A percentile compares a stretch with the other conserved stretches of the same genome.
phyloP scores from a whole-genome alignment of 2,329 filamentous ascomycete species.

The Phialophora macrospora region DNA sequence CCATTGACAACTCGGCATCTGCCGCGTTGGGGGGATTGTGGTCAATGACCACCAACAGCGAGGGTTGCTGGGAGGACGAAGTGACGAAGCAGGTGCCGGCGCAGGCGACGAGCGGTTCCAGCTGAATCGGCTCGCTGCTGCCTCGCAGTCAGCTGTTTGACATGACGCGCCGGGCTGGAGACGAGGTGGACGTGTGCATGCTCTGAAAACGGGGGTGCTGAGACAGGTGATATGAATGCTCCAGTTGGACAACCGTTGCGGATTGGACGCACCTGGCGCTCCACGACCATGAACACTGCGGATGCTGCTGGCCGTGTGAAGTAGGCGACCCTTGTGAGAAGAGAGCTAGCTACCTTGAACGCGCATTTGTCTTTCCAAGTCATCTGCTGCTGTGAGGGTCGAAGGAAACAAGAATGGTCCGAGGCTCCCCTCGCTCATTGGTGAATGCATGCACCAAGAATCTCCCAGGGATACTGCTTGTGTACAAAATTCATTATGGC shows the following conservation, averaged over 20 bases:
- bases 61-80: conserved; percentile 2
- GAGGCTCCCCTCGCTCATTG: too few species aligned
- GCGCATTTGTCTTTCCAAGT: neutral
- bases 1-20: neutral
- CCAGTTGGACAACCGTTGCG: neutral
- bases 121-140: neutral
- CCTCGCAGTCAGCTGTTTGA: neutral
- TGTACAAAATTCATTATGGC: neutral
- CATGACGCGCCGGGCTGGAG: neutral
- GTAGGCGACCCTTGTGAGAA: neutral
- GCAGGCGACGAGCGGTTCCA: neutral
- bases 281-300: neutral
- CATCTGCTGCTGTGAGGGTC: neutral
- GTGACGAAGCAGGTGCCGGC: neutral
- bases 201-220: neutral
- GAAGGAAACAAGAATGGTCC: neutral
- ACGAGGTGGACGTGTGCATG: neutral
- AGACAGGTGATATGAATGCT: neutral
- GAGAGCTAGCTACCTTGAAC: neutral
- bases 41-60: neutral
- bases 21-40: conserved; percentile 1
- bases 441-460: neutral
- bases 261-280: neutral
- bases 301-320: neutral
- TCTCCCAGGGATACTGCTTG: neutral